Evolutionary conservation across 208 protist species (phyloP).

Genomic region (Acanthamoeba healyi): DNA sequence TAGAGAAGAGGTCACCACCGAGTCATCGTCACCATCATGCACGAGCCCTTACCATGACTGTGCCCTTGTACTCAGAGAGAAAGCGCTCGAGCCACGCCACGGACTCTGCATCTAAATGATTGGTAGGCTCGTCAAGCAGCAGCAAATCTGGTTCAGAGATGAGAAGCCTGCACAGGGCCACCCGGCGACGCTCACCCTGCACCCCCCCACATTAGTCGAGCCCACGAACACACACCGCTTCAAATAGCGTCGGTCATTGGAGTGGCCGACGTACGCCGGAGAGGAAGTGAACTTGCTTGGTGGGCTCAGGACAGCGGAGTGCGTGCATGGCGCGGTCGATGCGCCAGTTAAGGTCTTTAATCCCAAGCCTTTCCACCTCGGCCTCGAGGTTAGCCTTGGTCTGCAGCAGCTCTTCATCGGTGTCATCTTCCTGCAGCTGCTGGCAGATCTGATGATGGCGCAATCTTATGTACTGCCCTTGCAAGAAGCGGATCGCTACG

Average conservation of each 20-base stretch:
- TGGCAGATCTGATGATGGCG: constrained; percentile 27
- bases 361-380: constrained; percentile 76
- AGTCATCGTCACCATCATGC: too few species aligned
- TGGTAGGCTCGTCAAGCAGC: constrained; percentile 87
- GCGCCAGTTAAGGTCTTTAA: constrained; percentile 68
- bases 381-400: neutral
- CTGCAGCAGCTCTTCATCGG: constrained; percentile 20
- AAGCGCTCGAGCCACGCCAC: constrained; percentile 84
- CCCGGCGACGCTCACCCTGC: constrained; percentile 82
- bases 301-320: constrained; percentile 71
- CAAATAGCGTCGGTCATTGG: too few species aligned
- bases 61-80: constrained; percentile 83
- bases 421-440: neutral
- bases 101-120: constrained; percentile 87
- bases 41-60: constrained; percentile 75
- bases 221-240: constrained; percentile 32
- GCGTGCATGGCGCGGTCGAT: constrained; percentile 83
- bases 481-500: neutral
- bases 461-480: too few species aligned
- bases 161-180: constrained; percentile 84
- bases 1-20: neutral
- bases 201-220: neutral
- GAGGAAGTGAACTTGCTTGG: neutral
- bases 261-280: constrained; percentile 64
- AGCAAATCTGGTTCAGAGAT: constrained; percentile 83